A percentile compares a stretch with the other conserved stretches of the same genome.
Evolutionary conservation across 331 rosid species (phyloP).

Genomic region (Dryas integrifolia): DNA sequence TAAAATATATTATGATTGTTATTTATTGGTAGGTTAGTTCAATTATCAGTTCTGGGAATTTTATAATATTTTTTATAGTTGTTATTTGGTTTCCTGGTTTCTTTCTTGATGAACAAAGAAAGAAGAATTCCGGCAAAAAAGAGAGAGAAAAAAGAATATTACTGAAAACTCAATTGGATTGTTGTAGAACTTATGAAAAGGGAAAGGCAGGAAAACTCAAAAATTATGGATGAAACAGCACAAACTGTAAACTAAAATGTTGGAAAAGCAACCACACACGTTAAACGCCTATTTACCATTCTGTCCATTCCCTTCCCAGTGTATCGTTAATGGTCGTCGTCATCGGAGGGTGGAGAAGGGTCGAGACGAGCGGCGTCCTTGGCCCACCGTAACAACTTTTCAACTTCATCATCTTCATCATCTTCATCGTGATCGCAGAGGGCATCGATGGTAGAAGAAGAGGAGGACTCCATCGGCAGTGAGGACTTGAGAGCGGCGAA

Average conservation of each 20-base stretch:
- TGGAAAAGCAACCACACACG: too few relatives aligned
- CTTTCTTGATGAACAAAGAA: too few relatives aligned
- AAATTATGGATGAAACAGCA: too few relatives aligned
- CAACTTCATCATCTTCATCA: conserved; percentile 60
- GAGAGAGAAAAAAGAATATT: too few relatives aligned
- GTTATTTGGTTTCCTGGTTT: not conserved
- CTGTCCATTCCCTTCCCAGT: too few relatives aligned
- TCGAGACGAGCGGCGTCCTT: conserved; percentile 87
- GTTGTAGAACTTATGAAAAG: too few relatives aligned
- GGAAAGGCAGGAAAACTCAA: too few relatives aligned
- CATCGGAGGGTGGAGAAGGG: conserved; percentile 70
- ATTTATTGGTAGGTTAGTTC: not conserved
- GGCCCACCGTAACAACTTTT: conserved; percentile 78
- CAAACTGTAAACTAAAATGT: too few relatives aligned
- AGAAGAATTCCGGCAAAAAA: too few relatives aligned
- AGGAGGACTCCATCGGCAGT: conserved; percentile 5
- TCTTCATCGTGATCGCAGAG: conserved; percentile 22
- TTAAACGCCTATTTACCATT: too few relatives aligned
- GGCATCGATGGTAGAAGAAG: not conserved
- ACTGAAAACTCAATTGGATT: too few relatives aligned
- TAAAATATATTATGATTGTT: not conserved
- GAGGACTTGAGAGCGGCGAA: conserved; percentile 64
- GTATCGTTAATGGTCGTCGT: conserved; percentile 11
- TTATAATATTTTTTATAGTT: not conserved
- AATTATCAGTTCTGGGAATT: too few relatives aligned